Conservation (phyloP, 495 filamentous ascomycete species). For the Lichina pygmaea region DNA sequence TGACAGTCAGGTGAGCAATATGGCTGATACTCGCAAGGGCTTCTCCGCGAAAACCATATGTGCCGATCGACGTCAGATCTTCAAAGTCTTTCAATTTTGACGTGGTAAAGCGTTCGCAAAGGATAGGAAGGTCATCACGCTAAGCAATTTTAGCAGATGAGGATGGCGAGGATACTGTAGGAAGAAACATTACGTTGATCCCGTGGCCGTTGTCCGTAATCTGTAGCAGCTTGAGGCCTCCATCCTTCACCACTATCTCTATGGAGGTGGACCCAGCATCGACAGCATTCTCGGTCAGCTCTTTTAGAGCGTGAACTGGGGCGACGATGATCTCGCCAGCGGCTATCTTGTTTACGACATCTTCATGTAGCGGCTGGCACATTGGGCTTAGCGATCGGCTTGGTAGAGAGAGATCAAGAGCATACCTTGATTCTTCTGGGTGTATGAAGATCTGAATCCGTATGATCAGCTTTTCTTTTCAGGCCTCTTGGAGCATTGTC, state of each 20-base stretch:
- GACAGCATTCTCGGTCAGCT: conserved; percentile 91
- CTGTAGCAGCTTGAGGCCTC: conserved; percentile 87
- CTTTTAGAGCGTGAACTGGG: conserved; percentile 89
- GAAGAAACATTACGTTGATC: conserved; percentile 43
- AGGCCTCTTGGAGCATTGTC: not conserved
- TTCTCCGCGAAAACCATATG: conserved; percentile 94
- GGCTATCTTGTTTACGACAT: conserved; percentile 97
- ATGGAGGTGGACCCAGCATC: conserved; percentile 83
- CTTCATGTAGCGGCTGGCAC: conserved; percentile 55
- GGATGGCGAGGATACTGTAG: not conserved
- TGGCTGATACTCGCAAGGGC: conserved; percentile 96
- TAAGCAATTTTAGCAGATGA: conserved; percentile 1
- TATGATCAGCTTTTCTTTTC: conserved; percentile 2
- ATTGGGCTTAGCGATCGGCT: not conserved
- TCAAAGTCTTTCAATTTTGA: conserved; percentile 92
- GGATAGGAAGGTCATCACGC: conserved; percentile 63
- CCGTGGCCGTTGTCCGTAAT: conserved; percentile 97
- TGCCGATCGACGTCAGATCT: conserved; percentile 71
- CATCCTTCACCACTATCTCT: conserved; percentile 83
- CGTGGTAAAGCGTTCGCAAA: conserved; percentile 93
- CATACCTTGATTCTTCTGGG: conserved; percentile 3
- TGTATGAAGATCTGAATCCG: not conserved
- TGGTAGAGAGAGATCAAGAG: not conserved
- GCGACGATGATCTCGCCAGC: conserved; percentile 99
- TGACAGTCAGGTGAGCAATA: conserved; percentile 86